Evolutionary conservation across 2,329 filamentous ascomycete genomes (phyloP).

Genomic region (Neocatenulostroma microsporum): DNA sequence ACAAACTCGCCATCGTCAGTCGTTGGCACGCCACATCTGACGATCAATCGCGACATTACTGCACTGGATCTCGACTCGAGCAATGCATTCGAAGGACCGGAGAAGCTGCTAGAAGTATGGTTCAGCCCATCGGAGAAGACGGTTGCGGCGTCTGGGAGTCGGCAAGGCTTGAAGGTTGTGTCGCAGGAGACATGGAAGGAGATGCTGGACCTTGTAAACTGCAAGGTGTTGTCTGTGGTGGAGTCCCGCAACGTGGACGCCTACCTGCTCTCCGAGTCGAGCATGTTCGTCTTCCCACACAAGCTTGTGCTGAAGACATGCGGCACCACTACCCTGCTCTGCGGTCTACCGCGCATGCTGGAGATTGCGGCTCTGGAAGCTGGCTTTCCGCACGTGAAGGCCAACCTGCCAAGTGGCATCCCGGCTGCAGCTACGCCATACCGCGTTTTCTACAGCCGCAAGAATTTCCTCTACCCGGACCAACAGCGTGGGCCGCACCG

Average conservation of each 20-base stretch:
- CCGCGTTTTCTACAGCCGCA: constrained; percentile 96
- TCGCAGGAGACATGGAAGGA: constrained; percentile 79
- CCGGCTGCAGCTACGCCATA: constrained; percentile 77
- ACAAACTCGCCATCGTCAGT: constrained; percentile 66
- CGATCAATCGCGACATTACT: constrained; percentile 92
- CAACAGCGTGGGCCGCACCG: constrained; percentile 89
- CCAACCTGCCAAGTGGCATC: constrained; percentile 57
- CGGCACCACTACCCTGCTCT: constrained; percentile 87
- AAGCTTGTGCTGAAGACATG: constrained; percentile 99
- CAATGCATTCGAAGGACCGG: constrained; percentile 96
- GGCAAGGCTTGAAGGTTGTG: constrained; percentile 78
- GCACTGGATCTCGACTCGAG: constrained; percentile 77
- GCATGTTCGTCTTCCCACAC: constrained; percentile 99
- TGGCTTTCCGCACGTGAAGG: constrained; percentile 75
- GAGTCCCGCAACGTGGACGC: constrained; percentile 92
- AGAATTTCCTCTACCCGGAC: constrained; percentile 95
- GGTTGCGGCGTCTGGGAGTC: constrained; percentile 61
- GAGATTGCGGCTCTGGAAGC: constrained; percentile 83
- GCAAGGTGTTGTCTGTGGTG: constrained; percentile 92
- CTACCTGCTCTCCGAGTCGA: constrained; percentile 94
- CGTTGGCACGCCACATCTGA: constrained; percentile 77
- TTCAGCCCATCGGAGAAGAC: constrained; percentile 73
- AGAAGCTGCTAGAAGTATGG: constrained; percentile 98
- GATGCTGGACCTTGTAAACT: constrained; percentile 97
- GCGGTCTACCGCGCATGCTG: constrained; percentile 80